A percentile compares a stretch with the other conserved stretches of the same genome.
phyloP scores from a whole-genome alignment of 1,284 basidiomycete genomes.

The Microbotryum silenes-acaulis region DNA sequence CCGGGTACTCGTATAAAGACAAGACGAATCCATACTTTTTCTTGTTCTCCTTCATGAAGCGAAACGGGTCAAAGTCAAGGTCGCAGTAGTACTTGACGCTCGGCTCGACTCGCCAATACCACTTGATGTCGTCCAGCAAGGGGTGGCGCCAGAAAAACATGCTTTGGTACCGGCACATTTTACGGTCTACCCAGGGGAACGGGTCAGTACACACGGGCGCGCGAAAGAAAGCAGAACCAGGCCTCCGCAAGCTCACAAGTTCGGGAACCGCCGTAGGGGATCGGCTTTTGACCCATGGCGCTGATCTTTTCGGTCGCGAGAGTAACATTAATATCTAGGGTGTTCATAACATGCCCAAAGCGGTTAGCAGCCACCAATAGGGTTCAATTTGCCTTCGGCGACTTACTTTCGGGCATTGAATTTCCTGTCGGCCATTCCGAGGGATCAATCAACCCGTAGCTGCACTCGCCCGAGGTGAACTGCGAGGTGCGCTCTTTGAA shows the following conservation, averaged over 20 bases:
- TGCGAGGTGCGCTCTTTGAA: constrained; percentile 39
- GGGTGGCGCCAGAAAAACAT: constrained; percentile 31
- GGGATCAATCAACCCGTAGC: constrained; percentile 63
- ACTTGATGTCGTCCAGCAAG: constrained; percentile 63
- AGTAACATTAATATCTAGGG: too few relatives aligned
- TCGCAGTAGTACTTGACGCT: constrained; percentile 34
- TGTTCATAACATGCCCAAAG: too few relatives aligned
- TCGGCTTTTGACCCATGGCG: constrained; percentile 62
- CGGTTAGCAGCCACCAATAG: too few relatives aligned
- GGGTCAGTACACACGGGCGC: constrained; percentile 32
- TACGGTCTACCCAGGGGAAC: constrained; percentile 50
- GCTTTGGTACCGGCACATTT: constrained; percentile 91
- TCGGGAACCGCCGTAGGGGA: constrained; percentile 77
- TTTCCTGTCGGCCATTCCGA: too few relatives aligned
- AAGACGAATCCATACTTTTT: constrained; percentile 40
- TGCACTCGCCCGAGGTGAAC: constrained; percentile 36
- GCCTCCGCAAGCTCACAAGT: constrained; percentile 41
- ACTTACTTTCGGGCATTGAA: too few relatives aligned
- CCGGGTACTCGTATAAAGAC: constrained; percentile 64
- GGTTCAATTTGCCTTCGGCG: too few relatives aligned
- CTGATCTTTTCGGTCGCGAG: constrained; percentile 41
- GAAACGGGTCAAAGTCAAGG: constrained; percentile 35
- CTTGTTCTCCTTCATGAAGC: constrained; percentile 24
- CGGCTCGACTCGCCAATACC: constrained; percentile 80
- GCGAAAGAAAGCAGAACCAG: neutral